Evolutionary conservation across 345 rosid genomes (phyloP).

Genomic region (Aurinia saxatilis): DNA sequence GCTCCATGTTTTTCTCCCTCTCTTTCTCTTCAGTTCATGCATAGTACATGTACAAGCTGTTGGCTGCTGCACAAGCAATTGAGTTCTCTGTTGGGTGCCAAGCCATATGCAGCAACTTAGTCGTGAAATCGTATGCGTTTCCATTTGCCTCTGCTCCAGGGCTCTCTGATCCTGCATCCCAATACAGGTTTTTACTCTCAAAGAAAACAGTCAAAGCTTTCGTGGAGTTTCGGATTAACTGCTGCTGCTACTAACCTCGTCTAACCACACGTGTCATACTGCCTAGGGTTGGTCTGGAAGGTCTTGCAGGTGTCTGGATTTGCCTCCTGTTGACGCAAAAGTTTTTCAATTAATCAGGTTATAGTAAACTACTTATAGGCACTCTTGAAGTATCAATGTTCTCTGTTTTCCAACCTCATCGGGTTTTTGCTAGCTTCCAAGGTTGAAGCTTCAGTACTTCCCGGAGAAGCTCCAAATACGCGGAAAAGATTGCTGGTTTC

Average conservation of each 20-base stretch:
- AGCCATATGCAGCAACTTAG: conserved; percentile 93
- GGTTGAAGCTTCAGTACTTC: conserved; percentile 82
- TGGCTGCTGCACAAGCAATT: conserved; percentile 98
- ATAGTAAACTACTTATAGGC: neutral
- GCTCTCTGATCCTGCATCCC: conserved; percentile 70
- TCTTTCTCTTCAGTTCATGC: conserved; percentile 41
- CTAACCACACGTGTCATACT: conserved; percentile 90
- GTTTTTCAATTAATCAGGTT: neutral
- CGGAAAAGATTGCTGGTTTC: conserved; percentile 88
- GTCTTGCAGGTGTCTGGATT: conserved; percentile 88
- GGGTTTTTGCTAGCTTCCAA: conserved; percentile 99
- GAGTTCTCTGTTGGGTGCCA: conserved; percentile 99
- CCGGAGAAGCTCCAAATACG: conserved; percentile 72
- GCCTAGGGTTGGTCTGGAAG: conserved; percentile 81
- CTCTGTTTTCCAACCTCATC: conserved; percentile 55
- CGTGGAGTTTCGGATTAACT: neutral
- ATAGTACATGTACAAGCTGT: conserved; percentile 99
- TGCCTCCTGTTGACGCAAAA: conserved; percentile 59
- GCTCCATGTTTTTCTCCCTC: conserved; percentile 10
- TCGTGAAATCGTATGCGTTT: conserved; percentile 75
- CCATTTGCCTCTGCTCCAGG: conserved; percentile 85
- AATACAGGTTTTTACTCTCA: neutral
- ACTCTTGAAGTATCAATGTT: neutral
- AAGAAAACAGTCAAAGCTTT: neutral
- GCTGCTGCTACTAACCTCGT: conserved; percentile 57